Percentiles rank a stretch among this genome's conserved stretches.
Evolutionary conservation across 352 stramenopile species (phyloP).

Genomic region (Pythium aquatile): DNA sequence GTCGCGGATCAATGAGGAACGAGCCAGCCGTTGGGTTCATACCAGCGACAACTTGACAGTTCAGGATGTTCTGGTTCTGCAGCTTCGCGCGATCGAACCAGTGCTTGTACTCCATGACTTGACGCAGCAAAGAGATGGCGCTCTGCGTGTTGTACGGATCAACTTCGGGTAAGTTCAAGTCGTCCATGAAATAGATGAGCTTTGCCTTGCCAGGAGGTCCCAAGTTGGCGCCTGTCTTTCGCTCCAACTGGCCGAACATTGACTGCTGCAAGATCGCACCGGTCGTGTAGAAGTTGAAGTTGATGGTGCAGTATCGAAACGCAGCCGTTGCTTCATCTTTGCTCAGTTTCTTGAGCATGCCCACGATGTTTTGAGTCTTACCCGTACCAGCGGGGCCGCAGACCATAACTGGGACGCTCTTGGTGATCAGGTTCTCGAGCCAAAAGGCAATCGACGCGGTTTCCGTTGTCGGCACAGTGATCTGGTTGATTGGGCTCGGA

Average conservation of each 20-base stretch:
- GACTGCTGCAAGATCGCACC: slow-evolving; percentile 91
- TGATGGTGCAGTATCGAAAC: slow-evolving; percentile 92
- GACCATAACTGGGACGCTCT: slow-evolving; percentile 92
- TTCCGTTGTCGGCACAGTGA: slow-evolving; percentile 94
- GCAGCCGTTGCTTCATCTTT: slow-evolving; percentile 78
- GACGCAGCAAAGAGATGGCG: slow-evolving; percentile 92
- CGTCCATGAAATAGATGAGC: slow-evolving; percentile 97
- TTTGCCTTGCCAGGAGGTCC: slow-evolving; percentile 91
- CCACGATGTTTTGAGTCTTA: slow-evolving; percentile 95
- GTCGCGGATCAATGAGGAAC: slow-evolving; percentile 92
- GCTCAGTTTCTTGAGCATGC: slow-evolving; percentile 93
- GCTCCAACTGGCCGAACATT: slow-evolving; percentile 93
- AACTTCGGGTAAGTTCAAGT: slow-evolving; percentile 95
- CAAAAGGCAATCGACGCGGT: slow-evolving; percentile 95
- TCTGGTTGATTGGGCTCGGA: slow-evolving; percentile 85
- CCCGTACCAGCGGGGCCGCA: slow-evolving; percentile 92
- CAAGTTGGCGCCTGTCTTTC: slow-evolving; percentile 93
- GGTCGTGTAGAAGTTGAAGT: slow-evolving; percentile 98
- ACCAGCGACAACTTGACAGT: slow-evolving; percentile 93
- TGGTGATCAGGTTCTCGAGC: slow-evolving; percentile 93
- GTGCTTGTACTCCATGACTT: slow-evolving; percentile 96
- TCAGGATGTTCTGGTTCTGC: slow-evolving; percentile 92
- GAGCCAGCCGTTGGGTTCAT: slow-evolving; percentile 96
- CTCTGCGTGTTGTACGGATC: slow-evolving; percentile 96
- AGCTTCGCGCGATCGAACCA: slow-evolving; percentile 93